Percentiles rank a stretch among this genome's conserved stretches.
These are phyloP conservation scores for Dryas octopetala DNA, from an alignment of 306 rosid genomes.

Conservation along the genomic window DNA sequence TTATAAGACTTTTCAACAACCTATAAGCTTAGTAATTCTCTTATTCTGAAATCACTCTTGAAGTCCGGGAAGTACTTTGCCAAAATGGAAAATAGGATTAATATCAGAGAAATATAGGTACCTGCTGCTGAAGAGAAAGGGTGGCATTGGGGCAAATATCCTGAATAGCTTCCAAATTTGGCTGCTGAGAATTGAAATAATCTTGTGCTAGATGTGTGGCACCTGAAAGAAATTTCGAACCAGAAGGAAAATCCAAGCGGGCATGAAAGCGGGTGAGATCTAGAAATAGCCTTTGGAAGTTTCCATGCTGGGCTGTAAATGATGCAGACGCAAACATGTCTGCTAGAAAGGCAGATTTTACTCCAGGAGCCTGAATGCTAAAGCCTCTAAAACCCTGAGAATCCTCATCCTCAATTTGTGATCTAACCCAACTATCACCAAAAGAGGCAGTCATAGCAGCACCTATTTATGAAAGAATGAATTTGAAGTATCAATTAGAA, in stretches of 20 bases:
- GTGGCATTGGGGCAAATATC: conserved; percentile 64
- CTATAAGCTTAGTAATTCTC: neutral
- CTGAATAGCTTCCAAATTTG: conserved; percentile 57
- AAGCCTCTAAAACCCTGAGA: conserved; percentile 48
- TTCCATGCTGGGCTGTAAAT: conserved; percentile 79
- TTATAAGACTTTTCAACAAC: neutral
- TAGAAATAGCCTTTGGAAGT: conserved; percentile 64
- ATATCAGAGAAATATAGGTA: conserved; percentile 34
- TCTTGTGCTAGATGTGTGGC: conserved; percentile 64
- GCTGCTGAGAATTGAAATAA: conserved; percentile 59
- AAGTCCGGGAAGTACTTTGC: neutral
- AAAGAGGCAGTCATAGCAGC: conserved; percentile 55
- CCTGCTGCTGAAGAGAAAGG: conserved; percentile 95
- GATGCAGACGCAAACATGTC: conserved; percentile 67
- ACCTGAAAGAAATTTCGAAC: conserved; percentile 66
- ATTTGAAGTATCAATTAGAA: conserved; percentile 27
- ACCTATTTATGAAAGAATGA: conserved; percentile 42
- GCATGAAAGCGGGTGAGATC: conserved; percentile 83
- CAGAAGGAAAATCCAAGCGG: conserved; percentile 73
- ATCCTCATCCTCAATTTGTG: conserved; percentile 36
- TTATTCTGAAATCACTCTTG: neutral
- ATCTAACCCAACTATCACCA: conserved; percentile 55
- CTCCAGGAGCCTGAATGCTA: conserved; percentile 43
- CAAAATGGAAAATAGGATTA: neutral
- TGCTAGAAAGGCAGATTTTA: conserved; percentile 59